Conservation (phyloP, 176 grass and related monocot genomes). For the Typha latifolia region DNA sequence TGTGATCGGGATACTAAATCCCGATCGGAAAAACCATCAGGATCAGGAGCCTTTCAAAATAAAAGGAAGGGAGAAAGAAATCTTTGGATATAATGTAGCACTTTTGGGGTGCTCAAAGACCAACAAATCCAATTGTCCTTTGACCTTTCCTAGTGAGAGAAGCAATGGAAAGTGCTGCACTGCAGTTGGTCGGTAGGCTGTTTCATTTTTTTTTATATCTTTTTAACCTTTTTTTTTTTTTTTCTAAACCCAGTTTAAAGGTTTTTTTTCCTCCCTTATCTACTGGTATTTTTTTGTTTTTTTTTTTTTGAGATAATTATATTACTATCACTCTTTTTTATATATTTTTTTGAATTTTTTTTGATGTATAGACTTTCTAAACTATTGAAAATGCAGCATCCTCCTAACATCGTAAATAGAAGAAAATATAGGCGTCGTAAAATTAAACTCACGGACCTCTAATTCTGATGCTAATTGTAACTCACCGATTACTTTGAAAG, state of each 20-base stretch:
- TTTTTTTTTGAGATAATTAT: too few relatives aligned
- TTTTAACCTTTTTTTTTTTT: slow-evolving; percentile 20
- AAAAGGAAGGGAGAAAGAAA: background rate
- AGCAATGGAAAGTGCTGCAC: slow-evolving; percentile 10
- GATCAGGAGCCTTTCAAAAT: background rate
- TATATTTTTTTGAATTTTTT: slow-evolving; percentile 3
- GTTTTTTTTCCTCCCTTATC: too few relatives aligned
- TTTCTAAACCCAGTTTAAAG: background rate
- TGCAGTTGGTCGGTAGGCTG: slow-evolving; percentile 26
- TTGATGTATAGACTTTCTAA: too few relatives aligned
- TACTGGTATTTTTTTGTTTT: too few relatives aligned
- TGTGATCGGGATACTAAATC: background rate
- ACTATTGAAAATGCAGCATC: too few relatives aligned
- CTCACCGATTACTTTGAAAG: too few relatives aligned
- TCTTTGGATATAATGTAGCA: slow-evolving; percentile 2
- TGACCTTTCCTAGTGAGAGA: slow-evolving; percentile 12
- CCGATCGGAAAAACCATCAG: background rate
- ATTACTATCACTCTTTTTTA: too few relatives aligned
- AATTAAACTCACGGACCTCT: too few relatives aligned
- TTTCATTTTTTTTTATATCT: slow-evolving; percentile 18
- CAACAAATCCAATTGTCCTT: background rate
- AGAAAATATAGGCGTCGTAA: too few relatives aligned
- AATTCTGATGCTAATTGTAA: too few relatives aligned
- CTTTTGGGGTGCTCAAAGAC: slow-evolving; percentile 17
- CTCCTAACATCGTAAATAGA: too few relatives aligned